A percentile compares a stretch with the other conserved stretches of the same genome.
phyloP scores from a whole-genome alignment of 1,284 basidiomycete genomes.

The Sanguinoderma infundibulare region DNA sequence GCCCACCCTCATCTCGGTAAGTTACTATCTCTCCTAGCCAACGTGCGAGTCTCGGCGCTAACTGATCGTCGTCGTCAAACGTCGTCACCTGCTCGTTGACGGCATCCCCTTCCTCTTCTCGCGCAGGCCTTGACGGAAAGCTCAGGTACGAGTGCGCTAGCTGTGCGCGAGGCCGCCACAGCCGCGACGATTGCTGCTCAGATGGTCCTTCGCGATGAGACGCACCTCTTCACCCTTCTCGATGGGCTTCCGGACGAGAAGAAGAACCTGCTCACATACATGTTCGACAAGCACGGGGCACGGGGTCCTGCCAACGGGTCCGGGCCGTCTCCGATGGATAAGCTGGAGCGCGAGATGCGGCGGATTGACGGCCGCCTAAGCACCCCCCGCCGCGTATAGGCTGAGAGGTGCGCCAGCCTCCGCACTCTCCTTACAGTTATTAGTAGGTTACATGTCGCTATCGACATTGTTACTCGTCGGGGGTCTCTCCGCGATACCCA shows the following conservation, averaged over 20 bases:
- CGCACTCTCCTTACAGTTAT: slow-evolving; percentile 9
- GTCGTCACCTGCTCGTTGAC: neutral
- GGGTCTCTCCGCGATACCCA: slow-evolving; percentile 19
- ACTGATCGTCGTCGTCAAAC: slow-evolving; percentile 14
- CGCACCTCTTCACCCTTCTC: slow-evolving; percentile 76
- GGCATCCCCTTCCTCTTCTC: slow-evolving; percentile 1
- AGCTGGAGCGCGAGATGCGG: slow-evolving; percentile 75
- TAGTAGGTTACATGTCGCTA: slow-evolving; percentile 18
- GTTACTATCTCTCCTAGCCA: slow-evolving; percentile 30
- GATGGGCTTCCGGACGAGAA: slow-evolving; percentile 83
- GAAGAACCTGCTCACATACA: slow-evolving; percentile 84
- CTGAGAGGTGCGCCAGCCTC: neutral
- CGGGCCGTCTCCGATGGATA: slow-evolving; percentile 53
- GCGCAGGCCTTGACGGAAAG: slow-evolving; percentile 72
- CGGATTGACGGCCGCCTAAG: slow-evolving; percentile 76
- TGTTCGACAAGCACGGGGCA: slow-evolving; percentile 83
- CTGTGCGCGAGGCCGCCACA: slow-evolving; percentile 81
- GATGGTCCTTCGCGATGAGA: slow-evolving; percentile 77
- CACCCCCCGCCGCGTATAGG: slow-evolving; percentile 49
- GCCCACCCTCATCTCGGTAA: slow-evolving; percentile 67
- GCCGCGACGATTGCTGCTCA: slow-evolving; percentile 82
- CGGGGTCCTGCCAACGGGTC: slow-evolving; percentile 43
- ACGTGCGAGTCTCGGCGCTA: slow-evolving; percentile 1
- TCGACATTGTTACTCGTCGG: slow-evolving; percentile 10
- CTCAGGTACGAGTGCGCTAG: slow-evolving; percentile 53